A percentile compares a stretch with the other conserved stretches of the same genome.
Evolutionary conservation across 352 stramenopile species (phyloP).

Genomic region (Globisporangium recalcitrans): DNA sequence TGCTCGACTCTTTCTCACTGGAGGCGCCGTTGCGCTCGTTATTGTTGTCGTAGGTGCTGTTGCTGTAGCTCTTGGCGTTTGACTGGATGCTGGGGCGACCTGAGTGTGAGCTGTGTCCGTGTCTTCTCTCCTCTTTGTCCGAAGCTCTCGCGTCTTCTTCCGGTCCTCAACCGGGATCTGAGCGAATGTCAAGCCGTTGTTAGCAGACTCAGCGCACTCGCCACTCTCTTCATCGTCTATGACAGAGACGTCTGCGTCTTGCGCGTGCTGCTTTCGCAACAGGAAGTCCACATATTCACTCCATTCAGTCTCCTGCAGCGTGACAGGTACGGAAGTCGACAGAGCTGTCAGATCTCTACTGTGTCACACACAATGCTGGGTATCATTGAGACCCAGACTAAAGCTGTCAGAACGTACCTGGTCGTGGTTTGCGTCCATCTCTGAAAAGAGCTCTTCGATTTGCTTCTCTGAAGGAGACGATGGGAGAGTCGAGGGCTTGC

Average conservation of each 20-base stretch:
- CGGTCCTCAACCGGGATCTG: not conserved
- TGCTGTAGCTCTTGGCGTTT: not conserved
- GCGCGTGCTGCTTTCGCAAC: conserved; percentile 16
- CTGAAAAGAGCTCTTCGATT: conserved; percentile 36
- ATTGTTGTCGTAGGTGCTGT: too few species aligned
- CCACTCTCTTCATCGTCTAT: not conserved
- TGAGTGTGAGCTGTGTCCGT: not conserved
- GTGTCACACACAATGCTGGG: too few species aligned
- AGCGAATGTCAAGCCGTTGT: not conserved
- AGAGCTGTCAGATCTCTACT: too few species aligned
- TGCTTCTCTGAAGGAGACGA: conserved; percentile 1
- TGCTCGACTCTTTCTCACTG: not conserved
- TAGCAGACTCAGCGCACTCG: too few species aligned
- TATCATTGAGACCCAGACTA: too few species aligned
- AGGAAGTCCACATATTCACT: conserved; percentile 55
- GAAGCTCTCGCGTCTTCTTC: conserved; percentile 16
- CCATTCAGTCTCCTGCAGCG: conserved; percentile 42
- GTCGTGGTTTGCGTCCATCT: conserved; percentile 47
- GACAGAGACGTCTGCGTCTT: not conserved
- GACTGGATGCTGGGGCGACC: too few species aligned
- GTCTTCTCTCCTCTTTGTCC: conserved; percentile 31
- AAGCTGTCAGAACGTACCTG: too few species aligned
- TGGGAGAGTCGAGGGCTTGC: too few species aligned
- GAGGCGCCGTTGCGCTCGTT: not conserved
- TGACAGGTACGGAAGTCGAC: not conserved